Conservation (phyloP, 2,329 filamentous ascomycete genomes). For the Hymenoscyphus salicellus region DNA sequence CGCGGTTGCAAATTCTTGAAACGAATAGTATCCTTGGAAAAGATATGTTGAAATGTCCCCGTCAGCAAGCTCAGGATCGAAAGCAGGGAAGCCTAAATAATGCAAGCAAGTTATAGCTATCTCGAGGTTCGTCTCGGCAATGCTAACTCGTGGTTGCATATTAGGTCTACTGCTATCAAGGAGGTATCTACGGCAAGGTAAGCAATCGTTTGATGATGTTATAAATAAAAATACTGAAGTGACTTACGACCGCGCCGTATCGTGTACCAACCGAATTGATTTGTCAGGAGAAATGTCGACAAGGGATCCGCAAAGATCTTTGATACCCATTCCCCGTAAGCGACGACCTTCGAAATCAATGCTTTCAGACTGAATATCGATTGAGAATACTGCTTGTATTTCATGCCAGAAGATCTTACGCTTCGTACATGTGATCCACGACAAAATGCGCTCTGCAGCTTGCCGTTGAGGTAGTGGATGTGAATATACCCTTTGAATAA, state of each 20-base stretch:
- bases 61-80: slow-evolving; percentile 18
- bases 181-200: slow-evolving; percentile 18
- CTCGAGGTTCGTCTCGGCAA: no score
- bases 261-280: slow-evolving; percentile 39
- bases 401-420: slow-evolving; percentile 42
- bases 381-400: slow-evolving; percentile 40
- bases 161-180: slow-evolving; percentile 14
- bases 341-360: slow-evolving; percentile 34
- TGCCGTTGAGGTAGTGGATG: slow-evolving; percentile 10
- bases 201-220: slow-evolving; percentile 5
- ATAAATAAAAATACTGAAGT: neutral
- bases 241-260: slow-evolving; percentile 35
- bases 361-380: slow-evolving; percentile 30
- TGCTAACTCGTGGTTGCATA: slow-evolving; percentile 18
- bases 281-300: slow-evolving; percentile 33
- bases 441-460: slow-evolving; percentile 30
- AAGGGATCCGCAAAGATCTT: slow-evolving; percentile 40
- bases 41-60: slow-evolving; percentile 6
- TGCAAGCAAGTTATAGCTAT: slow-evolving; percentile 30
- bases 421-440: slow-evolving; percentile 41
- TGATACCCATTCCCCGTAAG: slow-evolving; percentile 26
- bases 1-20: slow-evolving; percentile 33
- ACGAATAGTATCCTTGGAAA: slow-evolving; percentile 29
- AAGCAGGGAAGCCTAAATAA: slow-evolving; percentile 31
- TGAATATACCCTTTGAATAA: slow-evolving; percentile 12